Evolutionary conservation across 2,329 filamentous ascomycete genomes (phyloP).

Genomic region (Colletotrichum sp.): DNA sequence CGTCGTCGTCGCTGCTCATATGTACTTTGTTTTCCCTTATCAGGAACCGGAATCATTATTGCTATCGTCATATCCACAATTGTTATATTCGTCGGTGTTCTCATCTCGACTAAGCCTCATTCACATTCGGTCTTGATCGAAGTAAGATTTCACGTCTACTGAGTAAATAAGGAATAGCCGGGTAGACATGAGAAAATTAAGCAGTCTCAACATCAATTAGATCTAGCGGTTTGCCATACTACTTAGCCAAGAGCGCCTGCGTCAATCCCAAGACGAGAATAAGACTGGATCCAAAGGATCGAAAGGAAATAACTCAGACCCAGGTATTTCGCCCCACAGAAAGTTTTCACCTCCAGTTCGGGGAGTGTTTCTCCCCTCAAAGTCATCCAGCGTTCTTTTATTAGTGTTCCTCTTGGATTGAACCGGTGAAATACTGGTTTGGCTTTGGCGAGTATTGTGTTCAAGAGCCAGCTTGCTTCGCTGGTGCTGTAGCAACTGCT

Average conservation of each 20-base stretch:
- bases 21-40: not conserved
- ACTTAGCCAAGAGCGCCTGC: not conserved
- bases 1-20: not conserved
- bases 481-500: conserved; percentile 23
- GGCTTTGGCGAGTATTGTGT: not conserved
- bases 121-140: not conserved
- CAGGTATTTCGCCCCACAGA: not conserved
- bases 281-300: not conserved
- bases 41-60: not conserved
- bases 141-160: rapidly evolving
- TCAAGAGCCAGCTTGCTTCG: not conserved
- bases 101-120: too few relatives aligned
- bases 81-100: too few relatives aligned
- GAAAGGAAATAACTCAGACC: conserved; percentile 5
- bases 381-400: not conserved
- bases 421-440: not conserved
- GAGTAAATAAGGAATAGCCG: not conserved
- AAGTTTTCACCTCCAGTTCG: not conserved
- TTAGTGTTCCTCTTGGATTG: not conserved
- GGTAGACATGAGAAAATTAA: rapidly evolving
- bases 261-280: not conserved
- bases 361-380: not conserved
- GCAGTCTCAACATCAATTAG: not conserved
- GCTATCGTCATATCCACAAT: too few relatives aligned
- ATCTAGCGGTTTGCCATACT: not conserved